Evolutionary conservation across 1,284 basidiomycete genomes (phyloP).

Genomic region (Cystobasidiaceae sp.): DNA sequence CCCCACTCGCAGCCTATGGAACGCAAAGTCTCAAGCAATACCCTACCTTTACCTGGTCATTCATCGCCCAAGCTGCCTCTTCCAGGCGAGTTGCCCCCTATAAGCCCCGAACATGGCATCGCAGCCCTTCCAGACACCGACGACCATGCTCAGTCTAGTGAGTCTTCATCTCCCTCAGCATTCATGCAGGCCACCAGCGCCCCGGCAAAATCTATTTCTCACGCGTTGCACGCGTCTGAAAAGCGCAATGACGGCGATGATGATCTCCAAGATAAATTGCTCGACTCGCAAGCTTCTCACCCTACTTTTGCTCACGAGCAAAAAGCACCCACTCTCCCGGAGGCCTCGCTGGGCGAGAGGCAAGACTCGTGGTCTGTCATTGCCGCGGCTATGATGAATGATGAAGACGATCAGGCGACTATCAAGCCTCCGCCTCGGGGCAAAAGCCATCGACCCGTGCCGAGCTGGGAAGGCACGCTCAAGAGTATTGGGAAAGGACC

Average conservation of each 20-base stretch:
- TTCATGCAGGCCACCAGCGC: constrained; percentile 9
- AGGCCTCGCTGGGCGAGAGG: too few species aligned
- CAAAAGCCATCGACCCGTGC: not conserved
- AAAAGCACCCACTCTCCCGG: too few species aligned
- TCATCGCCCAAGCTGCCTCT: constrained; percentile 24
- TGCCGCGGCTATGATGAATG: too few species aligned
- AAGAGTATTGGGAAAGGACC: constrained; percentile 16
- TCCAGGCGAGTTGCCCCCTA: constrained; percentile 1
- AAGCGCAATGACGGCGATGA: not conserved
- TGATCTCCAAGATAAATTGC: not conserved
- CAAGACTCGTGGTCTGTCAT: too few species aligned
- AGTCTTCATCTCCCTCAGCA: constrained; percentile 1
- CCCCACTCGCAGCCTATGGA: not conserved
- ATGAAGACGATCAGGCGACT: too few species aligned
- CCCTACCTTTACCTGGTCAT: constrained; percentile 23
- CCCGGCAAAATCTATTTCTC: not conserved
- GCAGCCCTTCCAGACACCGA: too few species aligned
- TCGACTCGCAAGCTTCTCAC: too few species aligned
- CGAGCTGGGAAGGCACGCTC: constrained; percentile 21
- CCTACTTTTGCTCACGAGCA: too few species aligned
- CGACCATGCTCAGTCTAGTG: too few species aligned
- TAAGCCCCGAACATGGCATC: too few species aligned
- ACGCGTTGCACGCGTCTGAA: constrained; percentile 5
- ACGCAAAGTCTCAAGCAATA: not conserved
- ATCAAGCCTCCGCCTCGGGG: too few species aligned